Evolutionary conservation across 1,139 yeast genomes (phyloP), one percentile per base, ranked within the genome.

Genomic region (Zygoascus sp.): DNA sequence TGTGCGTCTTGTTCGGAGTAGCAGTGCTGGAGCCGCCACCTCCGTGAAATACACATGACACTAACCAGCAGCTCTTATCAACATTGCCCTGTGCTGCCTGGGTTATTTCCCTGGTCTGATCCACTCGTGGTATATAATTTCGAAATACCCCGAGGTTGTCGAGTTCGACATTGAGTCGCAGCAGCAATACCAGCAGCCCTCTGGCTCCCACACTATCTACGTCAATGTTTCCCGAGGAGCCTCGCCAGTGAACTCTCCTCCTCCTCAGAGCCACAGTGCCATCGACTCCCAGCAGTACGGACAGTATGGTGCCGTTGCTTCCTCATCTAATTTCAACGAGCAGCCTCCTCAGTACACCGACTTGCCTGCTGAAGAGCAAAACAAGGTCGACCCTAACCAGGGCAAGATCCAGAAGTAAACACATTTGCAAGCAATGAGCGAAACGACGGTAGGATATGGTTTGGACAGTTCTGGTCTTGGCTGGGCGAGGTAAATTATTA

Each of bases 91-190:
- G 46, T 85, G 90, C 65, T 57, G 83, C 45, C 72, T 89, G 45
- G 96, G 96, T 2, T 84, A 79, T 65, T 63, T 89, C 51, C 97
- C 97, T 0, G 96, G 96, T 6, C 60, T 69, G 22, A 54, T 69
- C 48, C 75, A 71, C 53, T 65, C 75, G 1, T 67, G 72, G 70
- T 71, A 71, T 55, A 69, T 71, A 49, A 68, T 71, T 40, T 66
- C 72, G 42, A 68, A 70, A 55, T 69, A 68, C 52, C 75, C 74
- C 10, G 64, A 53, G 41, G 50, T 48, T 27, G 35, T 53, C 10
- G 56, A 52, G 45, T 47, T 52, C 39, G 62, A 55, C 41, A 50
- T 55, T 32, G 62, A 54, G 42, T 50, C 55, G 19, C 58, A 52
- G 50, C 44, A 45, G 21, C 44, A 39, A 10, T 43, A 49, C 16